Conservation (phyloP, 805 yeast genomes). For the Tetrapisispora phaffii region DNA sequence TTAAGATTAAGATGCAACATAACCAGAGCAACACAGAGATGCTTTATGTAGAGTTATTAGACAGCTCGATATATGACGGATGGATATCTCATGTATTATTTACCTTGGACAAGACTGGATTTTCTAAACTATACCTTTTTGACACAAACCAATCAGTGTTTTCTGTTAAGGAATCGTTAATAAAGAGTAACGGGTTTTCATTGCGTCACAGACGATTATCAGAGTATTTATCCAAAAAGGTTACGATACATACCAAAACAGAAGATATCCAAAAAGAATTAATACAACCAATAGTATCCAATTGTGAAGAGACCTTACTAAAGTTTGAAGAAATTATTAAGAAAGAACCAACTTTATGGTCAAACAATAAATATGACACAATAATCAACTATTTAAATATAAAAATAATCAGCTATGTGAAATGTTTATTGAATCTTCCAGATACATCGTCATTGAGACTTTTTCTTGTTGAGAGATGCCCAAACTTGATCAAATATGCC, state of each 20-base stretch:
- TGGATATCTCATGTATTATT: conserved; percentile 33
- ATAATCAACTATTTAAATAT: conserved; percentile 19
- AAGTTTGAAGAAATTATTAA: conserved; percentile 14
- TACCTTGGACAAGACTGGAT: conserved; percentile 13
- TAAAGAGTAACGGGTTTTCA: conserved; percentile 29
- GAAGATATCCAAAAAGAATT: conserved; percentile 9
- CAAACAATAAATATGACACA: too few species aligned
- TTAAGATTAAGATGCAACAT: conserved; percentile 25
- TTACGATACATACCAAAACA: neutral
- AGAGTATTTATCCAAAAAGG: conserved; percentile 2
- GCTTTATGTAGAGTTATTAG: conserved; percentile 35
- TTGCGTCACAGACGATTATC: conserved; percentile 31
- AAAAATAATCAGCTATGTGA: conserved; percentile 28
- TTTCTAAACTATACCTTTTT: conserved; percentile 18
- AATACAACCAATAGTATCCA: conserved; percentile 11
- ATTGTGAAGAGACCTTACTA: conserved; percentile 16
- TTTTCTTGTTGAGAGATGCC: conserved; percentile 7
- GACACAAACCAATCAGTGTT: conserved; percentile 2
- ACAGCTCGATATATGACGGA: conserved; percentile 41
- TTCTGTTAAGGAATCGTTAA: conserved; percentile 14
- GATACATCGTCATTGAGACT: conserved; percentile 5
- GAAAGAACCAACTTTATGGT: conserved; percentile 2
- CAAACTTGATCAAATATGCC: conserved; percentile 12
- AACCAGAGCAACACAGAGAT: conserved; percentile 22
- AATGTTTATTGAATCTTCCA: conserved; percentile 18